Percentiles rank a stretch among this genome's conserved stretches.
phyloP scores from a whole-genome alignment of 1,284 basidiomycete genomes.

The Anthracocystis walkeri region DNA sequence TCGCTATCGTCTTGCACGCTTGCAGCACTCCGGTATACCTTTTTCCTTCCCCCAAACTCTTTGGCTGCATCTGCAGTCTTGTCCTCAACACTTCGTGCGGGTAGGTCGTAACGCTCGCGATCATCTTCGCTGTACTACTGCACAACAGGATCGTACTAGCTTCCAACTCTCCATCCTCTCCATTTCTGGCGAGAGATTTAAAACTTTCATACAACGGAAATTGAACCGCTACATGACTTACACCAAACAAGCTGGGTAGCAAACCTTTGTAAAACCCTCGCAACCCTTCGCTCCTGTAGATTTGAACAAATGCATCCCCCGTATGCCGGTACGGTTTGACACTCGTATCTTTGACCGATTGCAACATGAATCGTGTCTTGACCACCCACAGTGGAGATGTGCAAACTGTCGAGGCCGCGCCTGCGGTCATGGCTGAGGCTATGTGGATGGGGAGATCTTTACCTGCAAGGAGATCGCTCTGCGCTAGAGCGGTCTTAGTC shows the following conservation, averaged over 20 bases:
- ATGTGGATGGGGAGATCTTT: slow-evolving; percentile 64
- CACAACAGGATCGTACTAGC: slow-evolving; percentile 59
- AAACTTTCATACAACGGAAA: slow-evolving; percentile 68
- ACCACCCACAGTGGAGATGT: slow-evolving; percentile 68
- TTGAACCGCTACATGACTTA: slow-evolving; percentile 67
- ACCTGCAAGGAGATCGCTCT: slow-evolving; percentile 12
- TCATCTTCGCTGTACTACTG: slow-evolving; percentile 67
- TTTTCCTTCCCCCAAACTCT: neutral
- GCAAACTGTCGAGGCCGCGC: slow-evolving; percentile 61
- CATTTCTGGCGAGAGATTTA: slow-evolving; percentile 44
- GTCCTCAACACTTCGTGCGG: slow-evolving; percentile 68
- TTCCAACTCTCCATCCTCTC: slow-evolving; percentile 39
- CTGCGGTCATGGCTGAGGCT: slow-evolving; percentile 65
- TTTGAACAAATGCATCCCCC: slow-evolving; percentile 64
- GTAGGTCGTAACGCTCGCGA: slow-evolving; percentile 66
- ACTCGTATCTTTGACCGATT: slow-evolving; percentile 26
- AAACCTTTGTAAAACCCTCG: slow-evolving; percentile 66
- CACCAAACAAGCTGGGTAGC: slow-evolving; percentile 63
- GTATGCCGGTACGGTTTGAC: slow-evolving; percentile 60
- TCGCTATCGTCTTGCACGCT: slow-evolving; percentile 47
- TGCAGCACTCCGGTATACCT: slow-evolving; percentile 61
- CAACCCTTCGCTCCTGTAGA: slow-evolving; percentile 59
- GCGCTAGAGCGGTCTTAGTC: slow-evolving; percentile 45
- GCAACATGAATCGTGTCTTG: slow-evolving; percentile 67
- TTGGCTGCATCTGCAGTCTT: slow-evolving; percentile 65